Evolutionary conservation across 1,139 yeast genomes (phyloP), one percentile per base, ranked within the genome.

Genomic region (Groenewaldozyma auringiensis): DNA sequence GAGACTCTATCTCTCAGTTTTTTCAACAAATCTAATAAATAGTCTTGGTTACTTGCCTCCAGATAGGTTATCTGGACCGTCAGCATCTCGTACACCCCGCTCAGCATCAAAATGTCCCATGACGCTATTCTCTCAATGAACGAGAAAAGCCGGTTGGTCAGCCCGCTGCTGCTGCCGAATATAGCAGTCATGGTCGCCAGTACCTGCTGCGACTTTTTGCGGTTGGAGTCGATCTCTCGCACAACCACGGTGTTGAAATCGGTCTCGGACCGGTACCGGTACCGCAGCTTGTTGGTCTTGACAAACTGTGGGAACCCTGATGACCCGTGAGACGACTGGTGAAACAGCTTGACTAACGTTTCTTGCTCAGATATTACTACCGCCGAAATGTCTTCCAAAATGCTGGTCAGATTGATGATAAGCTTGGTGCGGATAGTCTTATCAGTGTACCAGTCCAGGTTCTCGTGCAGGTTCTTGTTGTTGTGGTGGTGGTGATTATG

Each of bases 31-130:
- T 74, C 71, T 50, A 75, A 69, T 32, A 83, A 64, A 55, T 75
- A 86, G 52, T 85, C 95, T 59, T 83, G 89, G 60, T 80, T 77
- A 2, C 82, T 70, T 2, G 75, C 66, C 21, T 71, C 72, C 31
- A 74, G 58, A 18, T 61, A 60, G 29, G 54, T 55, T 4, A 65
- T 60, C 14, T 66, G 60, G 4, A 65, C 52, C 46, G 75, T 78
- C 14, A 76, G 50, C 38, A 69, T 61, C 1, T 70, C 54, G 41
- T 75, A 53, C 2, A 76, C 56, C 2, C 69, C 67, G 2, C 81
- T 77, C 13, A 68, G 63, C 40, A 69, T 67, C 18, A 72, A 58
- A 35, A 66, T 65, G 40, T 67, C 68, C 13, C 57, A 56, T 53
- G 68, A 69, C 35, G 69, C 53, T 2, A 62, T 48, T 1, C 58